Evolutionary conservation across 495 filamentous ascomycete genomes (phyloP), one percentile per base, ranked within the genome.

Genomic region (Ramalina intermedia): DNA sequence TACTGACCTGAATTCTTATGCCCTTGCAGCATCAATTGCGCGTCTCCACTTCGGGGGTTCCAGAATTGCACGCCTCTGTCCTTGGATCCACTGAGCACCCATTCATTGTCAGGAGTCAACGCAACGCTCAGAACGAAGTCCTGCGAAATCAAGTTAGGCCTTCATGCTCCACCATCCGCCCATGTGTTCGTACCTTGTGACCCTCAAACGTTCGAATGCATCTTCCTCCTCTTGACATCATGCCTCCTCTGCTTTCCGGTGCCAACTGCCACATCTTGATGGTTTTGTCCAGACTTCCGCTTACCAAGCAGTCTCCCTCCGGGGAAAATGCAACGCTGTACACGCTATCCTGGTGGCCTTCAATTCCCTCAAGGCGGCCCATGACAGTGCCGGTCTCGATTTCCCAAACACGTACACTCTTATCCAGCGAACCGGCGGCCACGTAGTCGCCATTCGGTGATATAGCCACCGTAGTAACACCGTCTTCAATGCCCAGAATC

Each of bases 221-320:
- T 58, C 85, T 77, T 46, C 87, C 85, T 43, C 82, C 79, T 72
- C 84, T 86, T 37, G 77, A 68, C 41, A 74, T 74, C 47, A 79
- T 70, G 52, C 73, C 64, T 42, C 77, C 78, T 49, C 84, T 74
- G 12, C 36, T 46, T 42, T 55, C 49, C 42, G 84, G 76, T 26
- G 81, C 75, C 37, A 94, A 71, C 65, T 94, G 87, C 87, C 87
- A 94, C 74, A 91, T 84, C 73, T 94, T 94, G 70, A 94, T 94
- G 3, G 87, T 91, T 73, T 89, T 90, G 63, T 94, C 87, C 54
- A 94, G 69, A 75, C 83, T 87, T 49, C 87, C 87, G 59, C 83
- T 87, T 59, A 94, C 85, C 44, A 94, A 77, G 55, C 89, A 85
- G 49, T 82, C 81, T 43, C 86, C 85, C 54, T 87, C 88, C 23